Percentiles rank a stretch among this genome's conserved stretches.
Conservation (phyloP, 768 basidiomycete genomes). For the Amanita rubescens region DNA sequence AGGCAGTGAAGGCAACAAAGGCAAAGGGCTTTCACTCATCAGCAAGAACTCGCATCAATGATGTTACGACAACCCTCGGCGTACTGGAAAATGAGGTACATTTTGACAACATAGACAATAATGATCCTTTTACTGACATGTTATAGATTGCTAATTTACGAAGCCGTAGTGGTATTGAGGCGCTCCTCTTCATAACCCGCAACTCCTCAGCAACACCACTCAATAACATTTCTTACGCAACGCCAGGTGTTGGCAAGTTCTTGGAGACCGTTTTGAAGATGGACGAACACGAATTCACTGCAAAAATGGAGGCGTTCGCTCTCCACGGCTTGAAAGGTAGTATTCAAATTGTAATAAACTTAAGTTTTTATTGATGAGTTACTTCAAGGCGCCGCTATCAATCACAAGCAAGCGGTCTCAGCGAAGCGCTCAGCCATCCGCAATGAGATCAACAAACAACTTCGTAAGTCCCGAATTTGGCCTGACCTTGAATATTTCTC, state of each 20-base stretch:
- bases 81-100: constrained; percentile 11
- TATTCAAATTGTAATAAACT: not conserved
- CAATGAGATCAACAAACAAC: not conserved
- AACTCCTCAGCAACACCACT: constrained; percentile 8
- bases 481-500: not conserved
- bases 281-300: constrained; percentile 13
- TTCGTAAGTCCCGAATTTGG: not conserved
- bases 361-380: not conserved
- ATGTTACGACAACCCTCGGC: constrained; percentile 8
- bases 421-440: not conserved
- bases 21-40: constrained; percentile 5
- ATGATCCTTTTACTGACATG: not conserved
- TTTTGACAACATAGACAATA: no score
- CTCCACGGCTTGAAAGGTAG: constrained; percentile 12
- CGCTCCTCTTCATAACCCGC: constrained; percentile 9
- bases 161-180: constrained; percentile 11
- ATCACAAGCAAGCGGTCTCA: constrained; percentile 4
- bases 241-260: constrained; percentile 11
- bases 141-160: constrained; percentile 10
- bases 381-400: constrained; percentile 6
- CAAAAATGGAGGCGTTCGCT: constrained; percentile 12
- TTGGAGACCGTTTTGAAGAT: constrained; percentile 9
- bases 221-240: constrained; percentile 6
- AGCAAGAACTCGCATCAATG: constrained; percentile 8
- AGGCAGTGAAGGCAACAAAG: constrained; percentile 9